phyloP scores from a whole-genome alignment of 768 basidiomycete species.

The Suillus bovinus region DNA sequence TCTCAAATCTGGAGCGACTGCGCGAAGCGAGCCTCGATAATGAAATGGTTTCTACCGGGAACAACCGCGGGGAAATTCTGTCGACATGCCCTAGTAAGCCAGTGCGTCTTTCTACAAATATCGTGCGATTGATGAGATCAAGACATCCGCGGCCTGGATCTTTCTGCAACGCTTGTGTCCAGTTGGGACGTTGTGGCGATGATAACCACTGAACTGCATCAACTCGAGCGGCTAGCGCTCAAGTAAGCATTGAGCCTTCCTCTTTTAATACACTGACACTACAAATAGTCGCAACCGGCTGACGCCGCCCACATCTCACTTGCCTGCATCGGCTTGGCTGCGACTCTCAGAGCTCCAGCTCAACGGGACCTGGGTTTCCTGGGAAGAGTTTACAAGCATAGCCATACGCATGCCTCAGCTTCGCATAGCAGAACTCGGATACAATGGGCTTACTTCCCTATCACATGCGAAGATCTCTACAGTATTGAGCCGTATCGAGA shows the following conservation, averaged over 20 bases:
- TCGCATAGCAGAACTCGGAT: conserved; percentile 63
- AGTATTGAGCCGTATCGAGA: conserved; percentile 36
- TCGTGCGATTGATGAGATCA: conserved; percentile 18
- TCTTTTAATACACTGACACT: conserved; percentile 17
- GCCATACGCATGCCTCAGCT: conserved; percentile 55
- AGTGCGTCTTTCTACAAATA: conserved; percentile 12
- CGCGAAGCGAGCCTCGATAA: conserved; percentile 81
- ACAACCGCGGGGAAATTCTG: conserved; percentile 49
- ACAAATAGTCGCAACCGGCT: conserved; percentile 68
- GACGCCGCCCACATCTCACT: conserved; percentile 34
- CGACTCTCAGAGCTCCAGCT: conserved; percentile 67
- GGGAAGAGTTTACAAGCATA: conserved; percentile 62
- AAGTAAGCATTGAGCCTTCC: conserved; percentile 59
- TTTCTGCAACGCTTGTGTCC: conserved; percentile 73
- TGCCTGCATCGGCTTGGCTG: conserved; percentile 45
- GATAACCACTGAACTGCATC: conserved; percentile 62
- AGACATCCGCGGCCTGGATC: conserved; percentile 81
- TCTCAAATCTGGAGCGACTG: conserved; percentile 65
- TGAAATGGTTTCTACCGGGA: conserved; percentile 57
- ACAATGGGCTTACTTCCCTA: conserved; percentile 55
- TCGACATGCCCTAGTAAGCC: conserved; percentile 69
- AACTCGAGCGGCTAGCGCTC: conserved; percentile 64
- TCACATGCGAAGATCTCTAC: conserved; percentile 12
- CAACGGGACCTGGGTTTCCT: conserved; percentile 70
- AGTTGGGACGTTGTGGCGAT: conserved; percentile 68